Evolutionary conservation across 2,329 filamentous ascomycete species (phyloP), one percentile per base, ranked within the genome.

Genomic region (Orbilia brochopaga): DNA sequence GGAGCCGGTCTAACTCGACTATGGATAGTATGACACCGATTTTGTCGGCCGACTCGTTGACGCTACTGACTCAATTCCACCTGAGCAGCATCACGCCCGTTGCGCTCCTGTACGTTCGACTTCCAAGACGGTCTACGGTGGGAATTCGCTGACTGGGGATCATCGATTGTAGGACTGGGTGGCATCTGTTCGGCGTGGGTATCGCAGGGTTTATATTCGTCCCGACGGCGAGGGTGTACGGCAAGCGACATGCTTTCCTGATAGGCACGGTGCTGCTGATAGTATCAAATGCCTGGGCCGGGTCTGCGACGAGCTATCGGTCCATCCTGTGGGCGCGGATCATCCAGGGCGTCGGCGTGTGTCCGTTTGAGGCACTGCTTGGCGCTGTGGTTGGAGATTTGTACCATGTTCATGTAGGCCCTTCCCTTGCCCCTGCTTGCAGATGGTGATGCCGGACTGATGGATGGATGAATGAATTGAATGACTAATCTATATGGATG

Each of bases 381-480:
- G 96, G 96, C 79, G 91, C 91, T 0, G 88, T 87, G 54, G 90
- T 97, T 5, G 93, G 92, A 44, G 93, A 97, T 79, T 79, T 97
- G 57, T 97, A 93, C 80, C 94, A 88, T 79, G 91, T 97, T 24
- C 93, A 93, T 81, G 87, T 54, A 15, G 27, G 44, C 48, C 50
- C n/a, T 19, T 57, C 40, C 24, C 17, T 46, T 35, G 23, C 19
- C n/a, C 51, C 17, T 44, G 21, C 4, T 15, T 42, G 30, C 42
- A 5, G 30, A 24, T 7, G 11, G 23, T 30, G 19, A 32, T 21
- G 11, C 42, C 21, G n/a, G 11, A 11, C 13, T 11, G 24, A 32
- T 32, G 27, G 27, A 32, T 32, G 27, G 27, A 32, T 32, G 27
- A 8, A 32, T 4, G 21, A 44, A 24, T 24, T 23, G 35, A 2